Evolutionary conservation across 371 early-diverging fungal species (phyloP).

Genomic region (Apophysomyces elegans): DNA sequence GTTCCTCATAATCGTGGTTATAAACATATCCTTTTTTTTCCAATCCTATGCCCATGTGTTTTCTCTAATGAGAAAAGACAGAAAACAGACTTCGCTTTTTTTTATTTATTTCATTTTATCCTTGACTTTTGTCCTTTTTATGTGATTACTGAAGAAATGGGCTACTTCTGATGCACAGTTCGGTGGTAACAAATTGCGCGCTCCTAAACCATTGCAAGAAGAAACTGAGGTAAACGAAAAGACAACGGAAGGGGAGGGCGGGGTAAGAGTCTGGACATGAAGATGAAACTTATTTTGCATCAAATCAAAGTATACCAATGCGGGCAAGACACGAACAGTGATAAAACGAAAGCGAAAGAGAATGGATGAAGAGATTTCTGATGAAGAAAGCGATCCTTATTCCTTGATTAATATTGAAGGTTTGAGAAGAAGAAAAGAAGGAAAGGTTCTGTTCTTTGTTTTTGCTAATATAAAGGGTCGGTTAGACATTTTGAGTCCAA

Average conservation of each 20-base stretch:
- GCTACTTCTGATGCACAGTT: conserved; percentile 35
- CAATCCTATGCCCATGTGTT: too few relatives aligned
- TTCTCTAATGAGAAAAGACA: too few relatives aligned
- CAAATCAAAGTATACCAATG: conserved; percentile 34
- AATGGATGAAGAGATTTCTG: conserved; percentile 45
- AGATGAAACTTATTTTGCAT: conserved; percentile 3
- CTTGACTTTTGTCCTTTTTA: conserved; percentile 30
- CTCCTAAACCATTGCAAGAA: conserved; percentile 35
- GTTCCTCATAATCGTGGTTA: conserved; percentile 61
- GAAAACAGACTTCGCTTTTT: not conserved
- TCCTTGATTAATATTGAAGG: conserved; percentile 59
- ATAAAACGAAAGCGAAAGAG: conserved; percentile 45
- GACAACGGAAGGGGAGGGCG: too few relatives aligned
- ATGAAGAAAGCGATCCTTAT: conserved; percentile 58
- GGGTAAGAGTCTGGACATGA: not conserved
- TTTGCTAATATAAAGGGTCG: not conserved
- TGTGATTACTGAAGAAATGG: conserved; percentile 49
- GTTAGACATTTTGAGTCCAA: conserved; percentile 54
- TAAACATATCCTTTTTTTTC: conserved; percentile 62
- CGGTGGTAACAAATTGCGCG: conserved; percentile 50
- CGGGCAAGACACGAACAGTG: conserved; percentile 42
- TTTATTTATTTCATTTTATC: conserved; percentile 17
- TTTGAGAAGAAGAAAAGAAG: conserved; percentile 6
- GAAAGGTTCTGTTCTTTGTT: not conserved
- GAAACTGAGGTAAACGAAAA: conserved; percentile 40